These are phyloP conservation scores for Lipomyces anomalus DNA, from an alignment of 805 yeast genomes.

Conservation along the genomic window DNA sequence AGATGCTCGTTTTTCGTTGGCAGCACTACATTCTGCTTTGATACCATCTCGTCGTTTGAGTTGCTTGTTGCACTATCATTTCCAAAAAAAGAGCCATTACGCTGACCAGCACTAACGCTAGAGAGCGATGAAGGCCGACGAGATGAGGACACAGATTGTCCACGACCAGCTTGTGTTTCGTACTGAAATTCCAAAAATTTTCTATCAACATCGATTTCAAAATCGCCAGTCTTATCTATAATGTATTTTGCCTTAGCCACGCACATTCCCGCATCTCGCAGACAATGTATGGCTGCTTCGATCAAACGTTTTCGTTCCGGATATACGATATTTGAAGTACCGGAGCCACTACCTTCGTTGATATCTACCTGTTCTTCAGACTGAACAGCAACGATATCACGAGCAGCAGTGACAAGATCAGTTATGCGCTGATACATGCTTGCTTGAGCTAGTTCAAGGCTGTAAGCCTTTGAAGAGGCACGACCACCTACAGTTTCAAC, in stretches of 20 bases:
- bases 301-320: constrained; percentile 6
- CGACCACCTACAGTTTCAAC: constrained; percentile 32
- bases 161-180: too few species aligned
- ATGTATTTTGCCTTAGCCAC: constrained; percentile 29
- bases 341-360: background rate
- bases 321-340: background rate
- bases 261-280: constrained; percentile 33
- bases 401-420: constrained; percentile 34
- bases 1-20: background rate
- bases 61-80: background rate
- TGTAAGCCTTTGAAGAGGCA: constrained; percentile 15
- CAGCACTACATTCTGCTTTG: background rate
- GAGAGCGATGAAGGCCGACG: constrained; percentile 2
- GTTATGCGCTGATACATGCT: constrained; percentile 33
- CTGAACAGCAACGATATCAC: constrained; percentile 32
- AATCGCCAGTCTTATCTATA: constrained; percentile 31
- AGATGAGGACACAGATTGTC: background rate
- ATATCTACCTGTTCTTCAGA: background rate
- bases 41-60: background rate
- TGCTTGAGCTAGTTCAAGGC: constrained; percentile 34
- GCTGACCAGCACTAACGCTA: background rate
- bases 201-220: constrained; percentile 21
- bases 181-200: constrained; percentile 5
- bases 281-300: constrained; percentile 31
- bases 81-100: background rate